phyloP scores from a whole-genome alignment of 345 rosid species.

The Rhodamnia argentea region DNA sequence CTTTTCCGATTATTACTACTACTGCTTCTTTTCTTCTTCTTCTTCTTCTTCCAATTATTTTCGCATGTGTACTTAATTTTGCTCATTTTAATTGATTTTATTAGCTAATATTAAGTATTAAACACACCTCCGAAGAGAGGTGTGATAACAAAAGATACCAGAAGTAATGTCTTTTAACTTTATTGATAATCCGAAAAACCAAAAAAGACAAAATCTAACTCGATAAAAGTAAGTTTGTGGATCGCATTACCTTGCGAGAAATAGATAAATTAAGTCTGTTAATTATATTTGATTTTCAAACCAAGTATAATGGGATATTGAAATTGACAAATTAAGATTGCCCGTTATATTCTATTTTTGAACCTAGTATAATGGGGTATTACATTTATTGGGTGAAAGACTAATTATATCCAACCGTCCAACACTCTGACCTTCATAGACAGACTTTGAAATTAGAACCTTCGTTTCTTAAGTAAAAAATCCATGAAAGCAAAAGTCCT shows the following conservation, averaged over 20 bases:
- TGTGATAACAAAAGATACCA: accelerated
- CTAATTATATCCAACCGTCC: neutral
- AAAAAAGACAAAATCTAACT: neutral
- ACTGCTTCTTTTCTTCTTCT: accelerated
- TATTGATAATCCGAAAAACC: neutral
- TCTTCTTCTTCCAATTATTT: neutral
- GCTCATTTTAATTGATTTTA: neutral
- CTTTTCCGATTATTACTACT: neutral
- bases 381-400: neutral
- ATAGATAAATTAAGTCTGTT: neutral
- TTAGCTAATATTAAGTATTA: neutral
- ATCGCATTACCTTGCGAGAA: accelerated
- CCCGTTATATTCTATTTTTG: neutral
- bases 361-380: neutral
- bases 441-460: neutral
- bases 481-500: neutral
- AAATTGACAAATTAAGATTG: neutral
- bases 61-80: neutral
- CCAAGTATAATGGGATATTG: neutral
- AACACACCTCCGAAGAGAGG: neutral
- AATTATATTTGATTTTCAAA: neutral
- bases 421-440: neutral
- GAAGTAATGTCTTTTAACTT: neutral
- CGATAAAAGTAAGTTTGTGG: neutral
- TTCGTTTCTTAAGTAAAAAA: neutral